Conservation (phyloP, 2,329 filamentous ascomycete genomes). For the Claviceps fusiformis region DNA sequence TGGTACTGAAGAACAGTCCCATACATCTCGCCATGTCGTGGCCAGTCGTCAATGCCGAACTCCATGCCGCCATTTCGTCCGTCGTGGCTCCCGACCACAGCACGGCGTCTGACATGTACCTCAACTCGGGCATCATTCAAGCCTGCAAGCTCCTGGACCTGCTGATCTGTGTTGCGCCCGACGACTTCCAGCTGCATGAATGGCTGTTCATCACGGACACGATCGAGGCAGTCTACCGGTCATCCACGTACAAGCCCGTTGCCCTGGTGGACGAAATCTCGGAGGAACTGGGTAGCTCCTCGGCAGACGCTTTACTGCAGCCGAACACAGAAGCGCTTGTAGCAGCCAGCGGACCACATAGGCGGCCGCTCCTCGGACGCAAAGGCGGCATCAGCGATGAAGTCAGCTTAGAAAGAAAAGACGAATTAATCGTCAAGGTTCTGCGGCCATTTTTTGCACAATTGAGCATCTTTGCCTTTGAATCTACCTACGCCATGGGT, state of each 20-base stretch:
- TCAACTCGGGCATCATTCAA: conserved; percentile 65
- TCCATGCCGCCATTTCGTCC: conserved; percentile 67
- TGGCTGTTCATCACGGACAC: conserved; percentile 98
- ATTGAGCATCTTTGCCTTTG: conserved; percentile 85
- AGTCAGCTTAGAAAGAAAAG: conserved; percentile 43
- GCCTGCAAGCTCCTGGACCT: conserved; percentile 88
- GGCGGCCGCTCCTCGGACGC: conserved; percentile 39
- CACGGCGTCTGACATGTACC: conserved; percentile 56
- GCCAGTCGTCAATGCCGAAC: conserved; percentile 78
- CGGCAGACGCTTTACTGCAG: conserved; percentile 17
- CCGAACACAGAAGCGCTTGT: conserved; percentile 25
- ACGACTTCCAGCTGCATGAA: conserved; percentile 96
- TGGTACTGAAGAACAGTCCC: conserved; percentile 65
- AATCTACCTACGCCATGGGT: conserved; percentile 81
- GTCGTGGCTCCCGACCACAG: conserved; percentile 55
- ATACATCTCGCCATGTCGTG: conserved; percentile 74
- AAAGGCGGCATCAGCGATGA: conserved; percentile 41
- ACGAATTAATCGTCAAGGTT: conserved; percentile 62
- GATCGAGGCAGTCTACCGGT: conserved; percentile 85
- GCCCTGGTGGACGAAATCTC: conserved; percentile 77
- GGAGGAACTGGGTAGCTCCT: conserved; percentile 49
- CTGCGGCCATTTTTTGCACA: conserved; percentile 81
- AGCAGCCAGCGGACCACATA: conserved; percentile 21
- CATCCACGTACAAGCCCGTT: conserved; percentile 51
- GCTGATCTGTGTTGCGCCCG: conserved; percentile 72